Conservation (phyloP, 1,284 basidiomycete genomes). For the Rhodotorula sp. region DNA sequence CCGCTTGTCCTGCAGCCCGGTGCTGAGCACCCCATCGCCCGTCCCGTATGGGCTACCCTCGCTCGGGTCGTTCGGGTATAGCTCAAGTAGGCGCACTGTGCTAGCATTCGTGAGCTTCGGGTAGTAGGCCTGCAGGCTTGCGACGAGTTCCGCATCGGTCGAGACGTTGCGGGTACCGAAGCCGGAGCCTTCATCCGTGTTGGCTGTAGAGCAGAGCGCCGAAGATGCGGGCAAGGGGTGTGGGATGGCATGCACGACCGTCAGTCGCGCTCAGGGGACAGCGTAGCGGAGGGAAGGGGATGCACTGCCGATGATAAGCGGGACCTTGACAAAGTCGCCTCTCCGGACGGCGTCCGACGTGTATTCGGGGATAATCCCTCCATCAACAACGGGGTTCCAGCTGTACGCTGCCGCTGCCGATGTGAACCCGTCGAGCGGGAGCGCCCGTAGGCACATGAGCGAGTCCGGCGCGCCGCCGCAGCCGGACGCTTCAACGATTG, state of each 20-base stretch:
- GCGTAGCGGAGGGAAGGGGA: neutral
- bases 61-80: constrained; percentile 38
- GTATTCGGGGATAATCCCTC: constrained; percentile 49
- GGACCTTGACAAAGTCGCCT: constrained; percentile 48
- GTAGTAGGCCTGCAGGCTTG: neutral
- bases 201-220: neutral
- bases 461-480: constrained; percentile 27
- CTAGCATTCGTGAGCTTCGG: constrained; percentile 3
- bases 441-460: constrained; percentile 48
- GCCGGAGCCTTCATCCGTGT: constrained; percentile 43
- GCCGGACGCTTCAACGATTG: constrained; percentile 37
- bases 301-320: constrained; percentile 49
- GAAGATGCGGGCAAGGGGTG: neutral
- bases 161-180: constrained; percentile 23
- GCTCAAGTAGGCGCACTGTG: constrained; percentile 14
- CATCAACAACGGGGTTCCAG: constrained; percentile 45
- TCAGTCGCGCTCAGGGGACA: neutral
- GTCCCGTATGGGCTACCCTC: constrained; percentile 43
- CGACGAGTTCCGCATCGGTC: constrained; percentile 8
- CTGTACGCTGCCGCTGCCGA: constrained; percentile 26
- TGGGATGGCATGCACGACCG: no score
- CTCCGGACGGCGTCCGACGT: constrained; percentile 45
- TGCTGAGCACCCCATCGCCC: constrained; percentile 17
- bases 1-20: constrained; percentile 31
- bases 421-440: constrained; percentile 44